Conservation (phyloP, 208 protist species). For the Leishmania martiniquensis region DNA sequence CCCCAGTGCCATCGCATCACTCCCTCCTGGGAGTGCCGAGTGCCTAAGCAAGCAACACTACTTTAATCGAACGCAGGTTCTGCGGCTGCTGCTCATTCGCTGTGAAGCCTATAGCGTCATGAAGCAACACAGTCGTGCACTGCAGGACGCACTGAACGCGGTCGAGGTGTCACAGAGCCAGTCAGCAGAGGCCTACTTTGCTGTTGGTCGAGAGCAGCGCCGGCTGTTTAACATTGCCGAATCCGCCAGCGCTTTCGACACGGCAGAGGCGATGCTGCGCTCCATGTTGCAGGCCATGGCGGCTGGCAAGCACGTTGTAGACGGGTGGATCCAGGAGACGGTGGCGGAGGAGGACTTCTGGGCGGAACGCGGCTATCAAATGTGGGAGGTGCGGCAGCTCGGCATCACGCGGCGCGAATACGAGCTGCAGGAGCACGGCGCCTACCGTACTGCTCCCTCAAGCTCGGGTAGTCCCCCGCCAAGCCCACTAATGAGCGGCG, state of each 20-base stretch:
- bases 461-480: slow-evolving; percentile 11
- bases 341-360: slow-evolving; percentile 67
- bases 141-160: slow-evolving; percentile 63
- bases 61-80: slow-evolving; percentile 64
- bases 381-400: slow-evolving; percentile 46
- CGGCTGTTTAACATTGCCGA: slow-evolving; percentile 56
- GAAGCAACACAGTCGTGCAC: slow-evolving; percentile 59
- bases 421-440: slow-evolving; percentile 45
- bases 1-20: background rate
- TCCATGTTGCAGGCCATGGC: slow-evolving; percentile 37
- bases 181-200: slow-evolving; percentile 73
- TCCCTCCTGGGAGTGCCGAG: slow-evolving; percentile 16
- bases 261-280: slow-evolving; percentile 53
- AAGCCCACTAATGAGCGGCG: slow-evolving; percentile 6
- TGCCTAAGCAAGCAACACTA: slow-evolving; percentile 21
- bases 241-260: slow-evolving; percentile 63
- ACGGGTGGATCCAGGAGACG: slow-evolving; percentile 34
- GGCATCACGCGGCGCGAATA: slow-evolving; percentile 46
- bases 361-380: slow-evolving; percentile 64
- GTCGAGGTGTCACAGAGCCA: slow-evolving; percentile 51
- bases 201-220: slow-evolving; percentile 61
- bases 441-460: background rate
- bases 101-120: slow-evolving; percentile 59
- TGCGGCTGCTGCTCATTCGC: slow-evolving; percentile 74
- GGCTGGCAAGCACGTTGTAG: slow-evolving; percentile 21